Conservation (phyloP, 352 stramenopile genomes). For the Phytophthora chlamydospora region DNA sequence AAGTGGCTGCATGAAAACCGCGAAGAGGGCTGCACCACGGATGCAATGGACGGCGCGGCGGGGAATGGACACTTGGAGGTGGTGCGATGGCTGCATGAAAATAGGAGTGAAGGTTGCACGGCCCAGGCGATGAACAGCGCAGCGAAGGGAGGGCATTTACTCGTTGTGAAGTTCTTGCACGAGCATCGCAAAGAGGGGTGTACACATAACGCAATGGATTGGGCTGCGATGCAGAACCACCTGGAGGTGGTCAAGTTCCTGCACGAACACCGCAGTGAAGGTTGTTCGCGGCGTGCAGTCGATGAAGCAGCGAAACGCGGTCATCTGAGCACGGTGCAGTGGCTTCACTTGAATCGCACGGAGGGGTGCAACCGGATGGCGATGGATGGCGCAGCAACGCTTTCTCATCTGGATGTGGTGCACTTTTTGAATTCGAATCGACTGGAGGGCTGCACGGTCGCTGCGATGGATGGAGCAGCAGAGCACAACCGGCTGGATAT, state of each 20-base stretch:
- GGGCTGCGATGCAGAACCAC: constrained; percentile 28
- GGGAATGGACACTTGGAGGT: constrained; percentile 32
- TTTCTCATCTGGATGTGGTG: constrained; percentile 35
- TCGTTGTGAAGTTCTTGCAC: constrained; percentile 36
- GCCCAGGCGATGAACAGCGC: constrained; percentile 34
- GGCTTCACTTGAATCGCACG: constrained; percentile 27
- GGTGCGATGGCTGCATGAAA: constrained; percentile 34
- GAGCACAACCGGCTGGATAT: constrained; percentile 23
- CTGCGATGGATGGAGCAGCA: constrained; percentile 34
- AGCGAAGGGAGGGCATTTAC: constrained; percentile 21
- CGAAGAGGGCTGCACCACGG: constrained; percentile 24
- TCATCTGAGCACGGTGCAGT: constrained; percentile 32
- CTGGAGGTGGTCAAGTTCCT: constrained; percentile 33
- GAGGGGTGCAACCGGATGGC: constrained; percentile 33
- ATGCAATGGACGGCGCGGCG: constrained; percentile 25
- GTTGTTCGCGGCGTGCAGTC: constrained; percentile 31
- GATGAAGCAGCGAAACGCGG: constrained; percentile 32
- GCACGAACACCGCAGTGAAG: constrained; percentile 32
- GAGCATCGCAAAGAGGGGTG: constrained; percentile 33
- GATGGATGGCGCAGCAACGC: constrained; percentile 37
- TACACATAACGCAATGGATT: constrained; percentile 39
- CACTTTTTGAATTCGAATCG: constrained; percentile 40
- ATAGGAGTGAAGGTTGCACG: constrained; percentile 30
- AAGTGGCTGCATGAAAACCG: constrained; percentile 33
- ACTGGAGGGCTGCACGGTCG: constrained; percentile 29